A percentile compares a stretch with the other conserved stretches of the same genome.
Conservation (phyloP, 2,329 filamentous ascomycete genomes). For the Biscogniauxia mediterranea region DNA sequence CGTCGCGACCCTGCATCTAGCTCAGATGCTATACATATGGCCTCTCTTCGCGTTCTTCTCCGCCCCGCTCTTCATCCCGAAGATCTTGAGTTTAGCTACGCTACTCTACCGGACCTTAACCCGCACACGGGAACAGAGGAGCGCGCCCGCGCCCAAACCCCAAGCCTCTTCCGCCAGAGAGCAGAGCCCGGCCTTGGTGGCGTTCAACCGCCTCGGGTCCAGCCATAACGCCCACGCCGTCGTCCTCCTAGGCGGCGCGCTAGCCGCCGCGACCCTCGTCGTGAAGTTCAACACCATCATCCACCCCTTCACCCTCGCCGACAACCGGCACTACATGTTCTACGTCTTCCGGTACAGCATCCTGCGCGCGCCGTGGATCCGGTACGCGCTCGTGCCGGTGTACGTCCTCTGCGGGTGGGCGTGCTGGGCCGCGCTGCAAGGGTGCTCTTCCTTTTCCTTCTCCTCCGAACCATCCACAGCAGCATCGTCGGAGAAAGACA, state of each 20-base stretch:
- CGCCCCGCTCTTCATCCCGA: conserved; percentile 67
- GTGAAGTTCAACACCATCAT: conserved; percentile 87
- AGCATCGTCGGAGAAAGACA: neutral
- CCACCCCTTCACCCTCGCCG: conserved; percentile 92
- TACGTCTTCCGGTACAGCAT: conserved; percentile 89
- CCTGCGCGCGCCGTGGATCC: conserved; percentile 59
- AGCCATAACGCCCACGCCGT: conserved; percentile 36
- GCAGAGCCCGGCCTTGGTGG: conserved; percentile 12
- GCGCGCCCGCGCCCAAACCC: neutral
- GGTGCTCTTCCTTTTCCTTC: conserved; percentile 29
- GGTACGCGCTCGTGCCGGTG: conserved; percentile 64
- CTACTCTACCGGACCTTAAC: conserved; percentile 7
- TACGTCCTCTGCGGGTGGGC: conserved; percentile 73
- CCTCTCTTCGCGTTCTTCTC: conserved; percentile 89
- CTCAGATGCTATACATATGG: conserved; percentile 96
- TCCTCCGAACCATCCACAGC: neutral
- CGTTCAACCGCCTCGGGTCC: conserved; percentile 29
- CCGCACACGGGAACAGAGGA: neutral
- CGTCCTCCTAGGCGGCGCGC: conserved; percentile 35
- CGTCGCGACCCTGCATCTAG: conserved; percentile 79
- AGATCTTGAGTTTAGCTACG: conserved; percentile 38
- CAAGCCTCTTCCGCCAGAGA: neutral
- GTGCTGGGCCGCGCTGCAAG: conserved; percentile 62
- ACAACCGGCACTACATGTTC: conserved; percentile 97
- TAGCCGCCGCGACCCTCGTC: conserved; percentile 41